These are phyloP conservation scores for Neofusicoccum laricinum DNA, from an alignment of 2,329 filamentous ascomycete species.

Conservation along the genomic window DNA sequence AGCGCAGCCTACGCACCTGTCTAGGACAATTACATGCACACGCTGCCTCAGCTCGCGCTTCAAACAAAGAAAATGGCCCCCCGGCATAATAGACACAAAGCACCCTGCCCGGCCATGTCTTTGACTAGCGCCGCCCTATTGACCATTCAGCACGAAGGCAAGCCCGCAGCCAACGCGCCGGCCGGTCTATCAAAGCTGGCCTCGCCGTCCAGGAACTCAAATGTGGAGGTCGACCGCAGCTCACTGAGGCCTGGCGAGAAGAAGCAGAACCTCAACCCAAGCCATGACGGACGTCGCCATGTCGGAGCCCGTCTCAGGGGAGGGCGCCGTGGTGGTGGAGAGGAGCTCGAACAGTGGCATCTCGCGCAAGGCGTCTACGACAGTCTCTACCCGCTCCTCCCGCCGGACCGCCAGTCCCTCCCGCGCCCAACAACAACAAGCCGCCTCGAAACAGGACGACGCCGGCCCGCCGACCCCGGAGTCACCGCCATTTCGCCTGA, in stretches of 20 bases:
- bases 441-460: constrained; percentile 15
- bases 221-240: neutral
- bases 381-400: constrained; percentile 25
- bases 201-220: neutral
- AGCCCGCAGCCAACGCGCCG: neutral
- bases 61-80: constrained; percentile 26
- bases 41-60: constrained; percentile 22
- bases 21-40: constrained; percentile 35
- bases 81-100: constrained; percentile 35
- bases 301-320: constrained; percentile 15
- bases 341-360: constrained; percentile 20
- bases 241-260: neutral
- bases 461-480: constrained; percentile 11
- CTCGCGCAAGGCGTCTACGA: constrained; percentile 30
- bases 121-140: constrained; percentile 16
- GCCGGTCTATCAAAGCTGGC: constrained; percentile 11
- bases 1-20: constrained; percentile 29
- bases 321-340: constrained; percentile 18
- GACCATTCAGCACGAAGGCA: constrained; percentile 11
- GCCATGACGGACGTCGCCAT: constrained; percentile 1
- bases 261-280: too few species aligned
- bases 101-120: constrained; percentile 19
- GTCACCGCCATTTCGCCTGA: constrained; percentile 23
- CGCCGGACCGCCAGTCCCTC: constrained; percentile 15
- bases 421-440: neutral